A percentile compares a stretch with the other conserved stretches of the same genome.
These are phyloP conservation scores for Maudiozyma saulgeensis DNA, from an alignment of 805 yeast species.

Conservation along the genomic window DNA sequence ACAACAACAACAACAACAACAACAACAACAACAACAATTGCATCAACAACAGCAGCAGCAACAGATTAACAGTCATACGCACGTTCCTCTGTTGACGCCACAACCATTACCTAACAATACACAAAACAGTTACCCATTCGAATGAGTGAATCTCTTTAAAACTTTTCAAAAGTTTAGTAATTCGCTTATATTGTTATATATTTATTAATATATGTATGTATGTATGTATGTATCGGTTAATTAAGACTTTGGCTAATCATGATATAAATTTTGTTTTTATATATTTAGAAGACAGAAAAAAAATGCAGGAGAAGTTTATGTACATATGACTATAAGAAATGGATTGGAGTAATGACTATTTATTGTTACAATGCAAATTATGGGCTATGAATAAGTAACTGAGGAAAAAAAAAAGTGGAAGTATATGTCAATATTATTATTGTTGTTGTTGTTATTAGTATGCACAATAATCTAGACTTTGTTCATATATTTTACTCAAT, in stretches of 20 bases:
- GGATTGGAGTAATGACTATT: neutral
- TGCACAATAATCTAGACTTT: conserved; percentile 31
- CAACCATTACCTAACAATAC: conserved; percentile 8
- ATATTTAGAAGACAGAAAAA: neutral
- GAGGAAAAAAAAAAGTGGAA: too few relatives aligned
- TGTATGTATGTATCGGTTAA: neutral
- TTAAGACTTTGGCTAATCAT: neutral
- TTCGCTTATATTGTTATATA: too few relatives aligned
- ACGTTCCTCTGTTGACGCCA: conserved; percentile 16
- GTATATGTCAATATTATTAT: neutral
- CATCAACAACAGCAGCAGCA: conserved; percentile 3
- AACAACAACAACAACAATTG: conserved; percentile 4
- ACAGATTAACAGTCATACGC: conserved; percentile 9
- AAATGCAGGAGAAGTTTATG: too few relatives aligned
- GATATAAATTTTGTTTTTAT: neutral
- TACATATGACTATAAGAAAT: too few relatives aligned
- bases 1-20: conserved; percentile 3
- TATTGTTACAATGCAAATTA: neutral
- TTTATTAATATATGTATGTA: neutral
- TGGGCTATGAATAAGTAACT: too few relatives aligned
- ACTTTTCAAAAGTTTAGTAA: neutral
- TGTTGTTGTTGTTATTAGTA: conserved; percentile 1
- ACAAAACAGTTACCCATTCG: conserved; percentile 10
- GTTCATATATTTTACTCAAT: conserved; percentile 36
- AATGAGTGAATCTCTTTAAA: conserved; percentile 5